Percentiles rank a stretch among this genome's conserved stretches.
Evolutionary conservation across 2,329 filamentous ascomycete genomes (phyloP).

Genomic region (Curvularia sp.): DNA sequence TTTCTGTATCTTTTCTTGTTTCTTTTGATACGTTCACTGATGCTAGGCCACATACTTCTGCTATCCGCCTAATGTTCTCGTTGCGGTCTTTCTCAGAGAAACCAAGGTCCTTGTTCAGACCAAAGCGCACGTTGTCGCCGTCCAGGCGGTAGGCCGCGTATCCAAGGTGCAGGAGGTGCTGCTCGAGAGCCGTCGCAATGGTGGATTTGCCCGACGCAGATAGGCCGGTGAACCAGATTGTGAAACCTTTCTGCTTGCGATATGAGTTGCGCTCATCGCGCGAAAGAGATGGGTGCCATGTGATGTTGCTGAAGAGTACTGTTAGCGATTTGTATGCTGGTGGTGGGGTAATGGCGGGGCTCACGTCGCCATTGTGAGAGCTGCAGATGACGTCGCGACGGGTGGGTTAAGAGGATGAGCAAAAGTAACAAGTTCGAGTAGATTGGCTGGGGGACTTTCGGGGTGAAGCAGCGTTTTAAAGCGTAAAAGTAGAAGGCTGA

Average conservation of each 20-base stretch:
- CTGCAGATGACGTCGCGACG: slow-evolving; percentile 3
- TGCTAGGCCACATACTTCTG: slow-evolving; percentile 62
- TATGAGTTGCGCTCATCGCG: slow-evolving; percentile 75
- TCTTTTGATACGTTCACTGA: neutral
- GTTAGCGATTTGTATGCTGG: slow-evolving; percentile 22
- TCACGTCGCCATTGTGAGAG: slow-evolving; percentile 46
- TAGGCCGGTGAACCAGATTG: slow-evolving; percentile 97
- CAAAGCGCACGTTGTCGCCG: slow-evolving; percentile 98
- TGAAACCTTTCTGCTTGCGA: slow-evolving; percentile 87
- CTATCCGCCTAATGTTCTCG: slow-evolving; percentile 97
- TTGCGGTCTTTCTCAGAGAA: slow-evolving; percentile 93
- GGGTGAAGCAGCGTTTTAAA: slow-evolving; percentile 11
- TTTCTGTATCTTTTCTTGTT: neutral
- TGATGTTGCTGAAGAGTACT: slow-evolving; percentile 73
- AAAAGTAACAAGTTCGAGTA: slow-evolving; percentile 6
- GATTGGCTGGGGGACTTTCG: neutral
- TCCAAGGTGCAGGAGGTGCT: slow-evolving; percentile 88
- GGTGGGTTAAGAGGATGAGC: neutral
- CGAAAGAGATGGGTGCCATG: slow-evolving; percentile 84
- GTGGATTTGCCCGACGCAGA: slow-evolving; percentile 97
- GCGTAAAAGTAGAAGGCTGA: slow-evolving; percentile 19
- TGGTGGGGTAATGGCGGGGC: slow-evolving; percentile 38
- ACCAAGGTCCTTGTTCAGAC: slow-evolving; percentile 95
- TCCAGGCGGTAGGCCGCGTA: slow-evolving; percentile 90
- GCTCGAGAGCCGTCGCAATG: slow-evolving; percentile 93